phyloP scores from a whole-genome alignment of 441 rosid species.

The Syzygium malaccense region DNA sequence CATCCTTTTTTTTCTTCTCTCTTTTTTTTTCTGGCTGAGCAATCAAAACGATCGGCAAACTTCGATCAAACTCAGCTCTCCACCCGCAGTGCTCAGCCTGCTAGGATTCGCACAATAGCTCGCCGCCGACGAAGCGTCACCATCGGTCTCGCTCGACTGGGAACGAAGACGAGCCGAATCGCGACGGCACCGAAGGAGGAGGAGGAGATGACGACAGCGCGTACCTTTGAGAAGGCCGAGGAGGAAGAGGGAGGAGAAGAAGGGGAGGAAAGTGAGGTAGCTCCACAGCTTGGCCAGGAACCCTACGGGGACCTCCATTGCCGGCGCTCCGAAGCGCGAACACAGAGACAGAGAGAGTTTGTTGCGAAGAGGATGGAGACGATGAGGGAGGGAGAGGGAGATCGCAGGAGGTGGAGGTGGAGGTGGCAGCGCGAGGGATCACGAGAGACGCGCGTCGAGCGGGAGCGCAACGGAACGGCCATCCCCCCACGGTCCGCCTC shows the following conservation, averaged over 20 bases:
- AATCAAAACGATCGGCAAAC: background rate
- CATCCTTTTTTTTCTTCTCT: background rate
- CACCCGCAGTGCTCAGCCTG: background rate
- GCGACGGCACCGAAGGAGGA: too few species aligned
- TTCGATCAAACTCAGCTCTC: background rate
- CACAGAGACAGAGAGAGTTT: background rate
- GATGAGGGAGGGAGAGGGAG: background rate
- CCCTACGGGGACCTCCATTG: conserved; percentile 64
- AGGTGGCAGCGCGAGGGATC: background rate
- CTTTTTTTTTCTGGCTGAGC: background rate
- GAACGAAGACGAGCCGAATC: background rate
- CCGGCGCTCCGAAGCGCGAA: background rate
- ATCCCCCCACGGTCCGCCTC: background rate
- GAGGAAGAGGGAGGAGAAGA: conserved; percentile 50
- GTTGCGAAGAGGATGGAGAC: background rate
- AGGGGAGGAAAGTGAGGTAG: conserved; percentile 59
- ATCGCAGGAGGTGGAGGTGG: background rate
- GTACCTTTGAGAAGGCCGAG: conserved; percentile 69
- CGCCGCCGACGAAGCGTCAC: background rate
- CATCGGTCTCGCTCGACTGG: too few species aligned
- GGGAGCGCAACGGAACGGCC: background rate
- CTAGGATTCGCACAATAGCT: background rate
- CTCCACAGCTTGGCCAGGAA: conserved; percentile 63
- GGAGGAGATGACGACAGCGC: background rate
- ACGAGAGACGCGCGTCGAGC: background rate